Evolutionary conservation across 108 stramenopile species (phyloP), one percentile per base, ranked within the genome.

Genomic region (Asterionellopsis glacialis): DNA sequence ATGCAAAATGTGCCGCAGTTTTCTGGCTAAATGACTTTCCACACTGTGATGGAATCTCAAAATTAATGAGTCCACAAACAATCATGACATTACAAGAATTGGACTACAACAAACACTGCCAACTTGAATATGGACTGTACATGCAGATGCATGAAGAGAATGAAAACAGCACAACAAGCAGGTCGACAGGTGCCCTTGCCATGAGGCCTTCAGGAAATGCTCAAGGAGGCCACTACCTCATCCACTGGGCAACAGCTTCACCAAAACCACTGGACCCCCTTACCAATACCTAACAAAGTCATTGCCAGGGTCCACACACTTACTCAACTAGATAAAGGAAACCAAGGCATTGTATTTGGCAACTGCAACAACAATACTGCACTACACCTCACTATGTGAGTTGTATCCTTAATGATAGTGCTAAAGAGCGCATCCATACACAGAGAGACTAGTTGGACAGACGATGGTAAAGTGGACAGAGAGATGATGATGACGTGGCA

Each of bases 21-120:
- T n/a, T n/a, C n/a, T 66, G 1, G 76, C n/a, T 76, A 11, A 76
- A 83, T 45, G 13, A 48, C 24, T 72, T 82, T 10, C 76, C 73
- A 9, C 19, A 24, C 5, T 45, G 41, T 13, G 13, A 66, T 24
- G 81, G 77, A 1, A 45, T 79, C 11, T 83, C 76, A 6, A 16
- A 40, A 14, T 48, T 21, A 50, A 51, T 64, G 14, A 75, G 76
- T 49, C 81, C 70, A n/a, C 1, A 22, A 12, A 33, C 41, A 11
- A 61, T 80, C 27, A 43, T 72, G 0, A 45, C 56, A 1, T 10
- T 19, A 11, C 11, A 25, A 9, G 22, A 51, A 12, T 15, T 49
- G 7, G 41, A 68, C 39, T 56, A 77, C 19, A 52, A 26, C 13
- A 19, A 13, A 51, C 41, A 45, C 5, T n/a, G n/a, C n/a, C 45